A percentile compares a stretch with the other conserved stretches of the same genome.
These are phyloP conservation scores for Zygosaccharomyces lentus DNA, from an alignment of 805 yeast genomes.

Conservation along the genomic window DNA sequence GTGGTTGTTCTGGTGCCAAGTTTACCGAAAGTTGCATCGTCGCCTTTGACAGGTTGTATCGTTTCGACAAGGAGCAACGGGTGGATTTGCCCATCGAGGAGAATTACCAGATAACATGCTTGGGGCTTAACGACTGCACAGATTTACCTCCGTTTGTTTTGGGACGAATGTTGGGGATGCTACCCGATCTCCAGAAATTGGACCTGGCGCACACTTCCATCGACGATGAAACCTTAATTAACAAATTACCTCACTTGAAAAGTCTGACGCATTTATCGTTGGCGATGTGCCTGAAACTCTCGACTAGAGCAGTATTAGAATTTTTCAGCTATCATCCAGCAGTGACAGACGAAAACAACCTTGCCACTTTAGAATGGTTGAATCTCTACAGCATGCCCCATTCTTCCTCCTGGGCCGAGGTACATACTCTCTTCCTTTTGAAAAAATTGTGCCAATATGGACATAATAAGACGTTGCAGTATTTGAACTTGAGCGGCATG, in stretches of 20 bases:
- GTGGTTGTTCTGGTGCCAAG: conserved; percentile 71
- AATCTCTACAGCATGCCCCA: conserved; percentile 60
- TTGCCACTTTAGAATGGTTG: conserved; percentile 57
- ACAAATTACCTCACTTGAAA: conserved; percentile 50
- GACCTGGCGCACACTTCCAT: conserved; percentile 82
- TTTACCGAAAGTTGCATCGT: conserved; percentile 57
- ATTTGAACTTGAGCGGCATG: conserved; percentile 62
- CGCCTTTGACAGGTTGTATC: conserved; percentile 29
- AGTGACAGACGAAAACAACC: conserved; percentile 35
- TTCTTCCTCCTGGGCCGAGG: conserved; percentile 52
- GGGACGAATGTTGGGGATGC: conserved; percentile 39
- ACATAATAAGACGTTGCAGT: conserved; percentile 36
- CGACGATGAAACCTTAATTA: conserved; percentile 53
- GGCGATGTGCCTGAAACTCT: conserved; percentile 59
- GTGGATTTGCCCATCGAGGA: conserved; percentile 18
- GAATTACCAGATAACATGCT: conserved; percentile 35
- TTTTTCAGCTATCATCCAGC: conserved; percentile 73
- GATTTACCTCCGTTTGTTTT: conserved; percentile 60
- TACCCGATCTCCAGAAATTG: conserved; percentile 61
- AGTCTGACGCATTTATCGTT: conserved; percentile 70
- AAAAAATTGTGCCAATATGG: conserved; percentile 38
- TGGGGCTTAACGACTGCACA: conserved; percentile 87
- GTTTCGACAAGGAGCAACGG: conserved; percentile 14
- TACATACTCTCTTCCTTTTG: conserved; percentile 45
- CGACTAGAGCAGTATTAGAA: conserved; percentile 66